phyloP scores from a whole-genome alignment of 2,329 filamentous ascomycete species.

The Pseudocercospora macadamiae region DNA sequence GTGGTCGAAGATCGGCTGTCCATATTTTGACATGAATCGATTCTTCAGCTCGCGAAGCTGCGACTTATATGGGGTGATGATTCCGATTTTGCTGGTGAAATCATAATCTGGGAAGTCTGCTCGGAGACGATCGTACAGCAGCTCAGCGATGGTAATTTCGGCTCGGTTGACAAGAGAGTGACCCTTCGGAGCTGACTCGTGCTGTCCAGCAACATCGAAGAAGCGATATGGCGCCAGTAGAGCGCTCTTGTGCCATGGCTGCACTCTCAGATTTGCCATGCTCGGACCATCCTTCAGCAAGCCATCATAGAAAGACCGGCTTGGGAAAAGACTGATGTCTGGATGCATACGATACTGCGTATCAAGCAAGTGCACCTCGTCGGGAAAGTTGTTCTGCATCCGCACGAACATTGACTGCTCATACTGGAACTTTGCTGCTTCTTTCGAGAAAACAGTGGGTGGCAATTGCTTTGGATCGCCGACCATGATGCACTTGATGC shows the following conservation, averaged over 20 bases:
- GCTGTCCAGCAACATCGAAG: constrained; percentile 91
- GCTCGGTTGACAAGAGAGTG: constrained; percentile 88
- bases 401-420: constrained; percentile 98
- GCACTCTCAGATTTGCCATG: constrained; percentile 75
- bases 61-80: constrained; percentile 97
- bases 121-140: constrained; percentile 78
- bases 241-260: constrained; percentile 82
- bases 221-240: constrained; percentile 92
- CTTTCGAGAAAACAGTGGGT: constrained; percentile 92
- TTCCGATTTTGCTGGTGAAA: constrained; percentile 73
- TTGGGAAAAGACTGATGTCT: constrained; percentile 90
- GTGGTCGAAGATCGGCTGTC: constrained; percentile 71
- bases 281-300: constrained; percentile 74
- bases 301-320: constrained; percentile 87
- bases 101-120: constrained; percentile 66
- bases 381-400: constrained; percentile 90
- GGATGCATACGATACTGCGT: constrained; percentile 99
- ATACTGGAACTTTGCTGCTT: constrained; percentile 89
- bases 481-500: constrained; percentile 93
- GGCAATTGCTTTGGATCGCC: constrained; percentile 97
- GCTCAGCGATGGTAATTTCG: constrained; percentile 83
- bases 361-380: constrained; percentile 91
- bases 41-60: constrained; percentile 79
- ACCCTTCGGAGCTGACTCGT: constrained; percentile 77
- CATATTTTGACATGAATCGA: constrained; percentile 73